A percentile compares a stretch with the other conserved stretches of the same genome.
These are phyloP conservation scores for Coniosporium apollinis DNA, from an alignment of 495 filamentous ascomycete species.

Conservation along the genomic window DNA sequence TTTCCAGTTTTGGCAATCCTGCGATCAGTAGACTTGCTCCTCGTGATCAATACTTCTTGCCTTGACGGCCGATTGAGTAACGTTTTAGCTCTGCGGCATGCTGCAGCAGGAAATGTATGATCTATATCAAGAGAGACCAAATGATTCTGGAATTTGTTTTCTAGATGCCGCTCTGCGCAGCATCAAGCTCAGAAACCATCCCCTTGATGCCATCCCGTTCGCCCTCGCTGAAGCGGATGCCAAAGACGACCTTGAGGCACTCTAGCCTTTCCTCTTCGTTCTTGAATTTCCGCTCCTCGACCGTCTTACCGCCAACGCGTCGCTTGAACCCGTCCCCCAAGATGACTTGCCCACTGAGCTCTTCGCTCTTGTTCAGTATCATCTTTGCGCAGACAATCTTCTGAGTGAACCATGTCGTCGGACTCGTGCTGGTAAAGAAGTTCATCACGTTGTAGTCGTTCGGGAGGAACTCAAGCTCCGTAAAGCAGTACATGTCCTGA, in stretches of 20 bases:
- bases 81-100: no score
- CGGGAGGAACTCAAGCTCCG: constrained; percentile 42
- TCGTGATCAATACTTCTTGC: no score
- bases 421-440: constrained; percentile 31
- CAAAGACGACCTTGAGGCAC: constrained; percentile 17
- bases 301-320: constrained; percentile 35
- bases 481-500: constrained; percentile 42
- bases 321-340: constrained; percentile 40
- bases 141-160: no score
- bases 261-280: constrained; percentile 18
- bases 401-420: constrained; percentile 31
- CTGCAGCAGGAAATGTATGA: no score
- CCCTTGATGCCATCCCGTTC: constrained; percentile 17
- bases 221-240: constrained; percentile 15
- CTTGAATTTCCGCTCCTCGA: constrained; percentile 11
- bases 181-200: constrained; percentile 14
- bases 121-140: no score
- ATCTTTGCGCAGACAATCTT: constrained; percentile 40
- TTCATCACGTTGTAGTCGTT: constrained; percentile 52
- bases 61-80: no score
- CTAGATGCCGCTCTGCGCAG: no score
- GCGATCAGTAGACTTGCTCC: no score
- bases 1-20: no score
- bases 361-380: constrained; percentile 25
- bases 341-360: constrained; percentile 42